Conservation (phyloP, 2,329 filamentous ascomycete genomes). For the Hysterium pulicare region DNA sequence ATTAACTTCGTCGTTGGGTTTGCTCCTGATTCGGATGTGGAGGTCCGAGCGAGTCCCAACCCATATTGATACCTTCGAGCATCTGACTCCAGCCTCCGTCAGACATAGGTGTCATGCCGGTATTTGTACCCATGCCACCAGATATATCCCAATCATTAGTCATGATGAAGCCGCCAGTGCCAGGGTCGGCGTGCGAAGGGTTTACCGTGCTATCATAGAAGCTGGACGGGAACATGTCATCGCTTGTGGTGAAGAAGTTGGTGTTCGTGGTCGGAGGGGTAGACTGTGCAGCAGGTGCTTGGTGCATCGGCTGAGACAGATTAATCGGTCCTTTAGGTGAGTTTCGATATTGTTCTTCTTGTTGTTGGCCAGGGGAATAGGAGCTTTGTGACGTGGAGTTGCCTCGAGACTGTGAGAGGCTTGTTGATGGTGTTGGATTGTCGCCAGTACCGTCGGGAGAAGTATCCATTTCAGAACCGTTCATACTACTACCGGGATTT, state of each 20-base stretch:
- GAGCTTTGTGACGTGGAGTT: constrained; percentile 35
- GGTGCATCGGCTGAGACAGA: constrained; percentile 7
- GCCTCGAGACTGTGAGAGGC: constrained; percentile 24
- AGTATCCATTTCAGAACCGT: constrained; percentile 35
- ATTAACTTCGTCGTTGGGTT: not conserved
- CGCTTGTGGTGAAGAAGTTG: constrained; percentile 13
- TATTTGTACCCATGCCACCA: constrained; percentile 13
- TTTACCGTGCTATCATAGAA: constrained; percentile 5
- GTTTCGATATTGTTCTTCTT: constrained; percentile 17
- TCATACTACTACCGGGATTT: constrained; percentile 7
- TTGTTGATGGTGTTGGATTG: constrained; percentile 31
- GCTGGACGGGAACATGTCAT: constrained; percentile 12
- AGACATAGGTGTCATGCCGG: constrained; percentile 30
- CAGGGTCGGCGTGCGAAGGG: constrained; percentile 13
- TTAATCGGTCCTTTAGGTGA: constrained; percentile 17
- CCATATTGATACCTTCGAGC: constrained; percentile 34
- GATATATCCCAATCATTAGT: constrained; percentile 33
- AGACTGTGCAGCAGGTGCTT: constrained; percentile 7
- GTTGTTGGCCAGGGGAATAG: constrained; percentile 29
- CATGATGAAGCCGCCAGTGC: constrained; percentile 20
- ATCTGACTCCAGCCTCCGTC: constrained; percentile 35
- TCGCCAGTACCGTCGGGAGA: constrained; percentile 27
- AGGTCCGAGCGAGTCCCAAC: constrained; percentile 26
- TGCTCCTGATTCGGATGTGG: constrained; percentile 4
- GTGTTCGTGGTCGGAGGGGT: constrained; percentile 6